Evolutionary conservation across 164 flowering plant genomes (phyloP).

Genomic region (Magnolia officinalis): DNA sequence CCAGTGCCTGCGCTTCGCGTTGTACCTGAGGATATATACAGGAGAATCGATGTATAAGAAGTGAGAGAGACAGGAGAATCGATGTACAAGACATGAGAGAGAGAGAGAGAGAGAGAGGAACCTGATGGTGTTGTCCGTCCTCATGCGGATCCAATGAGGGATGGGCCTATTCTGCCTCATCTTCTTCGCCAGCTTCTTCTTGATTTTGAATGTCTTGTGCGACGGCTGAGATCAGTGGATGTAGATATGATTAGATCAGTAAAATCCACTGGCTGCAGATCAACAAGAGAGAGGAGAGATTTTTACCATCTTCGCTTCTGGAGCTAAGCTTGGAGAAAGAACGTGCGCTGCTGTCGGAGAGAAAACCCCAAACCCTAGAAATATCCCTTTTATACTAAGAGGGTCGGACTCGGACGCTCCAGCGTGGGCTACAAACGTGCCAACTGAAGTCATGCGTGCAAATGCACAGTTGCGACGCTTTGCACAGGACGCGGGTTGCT

Average conservation of each 20-base stretch:
- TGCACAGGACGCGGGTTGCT: too few species aligned
- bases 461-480: too few species aligned
- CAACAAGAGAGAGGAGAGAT: background rate
- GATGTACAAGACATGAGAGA: background rate
- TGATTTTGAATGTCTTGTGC: slow-evolving; percentile 23
- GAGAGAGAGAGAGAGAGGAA: background rate
- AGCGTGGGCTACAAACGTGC: too few species aligned
- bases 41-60: background rate
- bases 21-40: slow-evolving; percentile 19
- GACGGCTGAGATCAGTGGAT: slow-evolving; percentile 11
- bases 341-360: background rate
- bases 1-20: slow-evolving; percentile 43
- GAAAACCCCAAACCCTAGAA: background rate
- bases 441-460: too few species aligned
- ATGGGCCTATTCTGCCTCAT: slow-evolving; percentile 25
- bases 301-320: background rate
- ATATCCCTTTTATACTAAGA: background rate
- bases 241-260: background rate
- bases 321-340: background rate
- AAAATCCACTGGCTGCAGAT: slow-evolving; percentile 6
- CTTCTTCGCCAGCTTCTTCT: slow-evolving; percentile 27
- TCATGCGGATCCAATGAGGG: slow-evolving; percentile 24
- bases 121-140: slow-evolving; percentile 26
- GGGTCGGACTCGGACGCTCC: too few species aligned
- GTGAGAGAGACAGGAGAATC: background rate